Percentiles rank a stretch among this genome's conserved stretches.
Evolutionary conservation across 805 yeast species (phyloP).

Genomic region (Barnettozyma sucrosica): DNA sequence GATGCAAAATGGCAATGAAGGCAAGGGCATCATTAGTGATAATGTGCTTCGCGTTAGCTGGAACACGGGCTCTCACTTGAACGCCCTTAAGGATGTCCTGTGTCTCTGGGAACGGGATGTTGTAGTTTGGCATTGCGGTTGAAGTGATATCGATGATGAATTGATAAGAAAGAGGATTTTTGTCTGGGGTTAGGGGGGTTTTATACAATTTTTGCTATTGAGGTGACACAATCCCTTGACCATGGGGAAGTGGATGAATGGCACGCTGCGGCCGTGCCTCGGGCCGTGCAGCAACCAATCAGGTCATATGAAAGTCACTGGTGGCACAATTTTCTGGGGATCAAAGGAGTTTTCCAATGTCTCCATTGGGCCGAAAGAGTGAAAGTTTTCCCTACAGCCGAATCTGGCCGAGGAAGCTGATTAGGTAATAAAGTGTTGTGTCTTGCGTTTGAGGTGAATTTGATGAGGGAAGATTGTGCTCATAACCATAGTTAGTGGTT

Average conservation of each 20-base stretch:
- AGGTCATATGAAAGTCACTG: not conserved
- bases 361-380: not conserved
- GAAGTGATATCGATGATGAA: not conserved
- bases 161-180: not conserved
- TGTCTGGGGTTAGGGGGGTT: not conserved
- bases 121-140: conserved; percentile 8
- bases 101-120: conserved; percentile 27
- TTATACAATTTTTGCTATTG: not conserved
- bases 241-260: conserved; percentile 1
- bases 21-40: conserved; percentile 48
- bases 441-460: too few relatives aligned
- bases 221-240: not conserved
- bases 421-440: too few relatives aligned
- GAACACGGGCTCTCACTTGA: conserved; percentile 31
- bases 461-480: too few relatives aligned
- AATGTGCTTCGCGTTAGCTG: conserved; percentile 34
- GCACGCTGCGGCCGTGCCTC: not conserved
- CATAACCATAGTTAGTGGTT: too few relatives aligned
- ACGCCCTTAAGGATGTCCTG: conserved; percentile 31
- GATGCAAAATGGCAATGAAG: conserved; percentile 66
- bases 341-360: not conserved
- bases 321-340: conserved; percentile 2
- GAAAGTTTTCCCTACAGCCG: not conserved
- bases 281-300: conserved; percentile 1
- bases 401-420: not conserved